Conservation (phyloP, 129 eudicot species). For the Pseudognaphalium luteoalbum region DNA sequence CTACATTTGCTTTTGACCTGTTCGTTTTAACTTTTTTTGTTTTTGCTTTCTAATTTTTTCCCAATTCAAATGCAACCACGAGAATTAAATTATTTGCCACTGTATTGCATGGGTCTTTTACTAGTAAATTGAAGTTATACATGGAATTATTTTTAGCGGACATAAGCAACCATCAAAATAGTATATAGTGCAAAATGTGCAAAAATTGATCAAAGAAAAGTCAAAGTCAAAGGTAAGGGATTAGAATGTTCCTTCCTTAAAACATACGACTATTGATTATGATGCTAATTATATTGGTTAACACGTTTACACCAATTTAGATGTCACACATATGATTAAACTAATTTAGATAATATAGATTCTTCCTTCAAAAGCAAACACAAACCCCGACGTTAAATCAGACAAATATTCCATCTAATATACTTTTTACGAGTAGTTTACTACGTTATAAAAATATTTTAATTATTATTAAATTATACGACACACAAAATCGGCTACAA, state of each 20-base stretch:
- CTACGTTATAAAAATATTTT: background rate
- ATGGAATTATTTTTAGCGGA: no score
- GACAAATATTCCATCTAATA: conserved; percentile 8
- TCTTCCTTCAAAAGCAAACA: conserved; percentile 17
- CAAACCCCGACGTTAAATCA: background rate
- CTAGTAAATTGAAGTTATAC: no score
- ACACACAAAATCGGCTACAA: no score
- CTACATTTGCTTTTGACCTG: no score
- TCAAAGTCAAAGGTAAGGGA: conserved; percentile 1
- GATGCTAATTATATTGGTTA: conserved; percentile 10
- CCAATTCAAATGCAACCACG: no score
- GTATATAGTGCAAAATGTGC: background rate
- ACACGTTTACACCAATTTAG: conserved; percentile 22
- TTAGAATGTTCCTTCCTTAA: conserved; percentile 21
- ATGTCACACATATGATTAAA: background rate
- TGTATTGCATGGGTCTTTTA: no score
- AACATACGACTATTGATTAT: conserved; percentile 6
- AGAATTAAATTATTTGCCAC: no score
- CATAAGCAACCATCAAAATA: background rate
- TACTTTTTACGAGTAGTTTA: background rate
- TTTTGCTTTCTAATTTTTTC: no score
- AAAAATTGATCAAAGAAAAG: background rate
- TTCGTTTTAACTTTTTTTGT: no score
- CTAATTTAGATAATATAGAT: background rate
- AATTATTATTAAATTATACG: no score